These are phyloP conservation scores for Hypoxylon perforatum DNA, from an alignment of 495 filamentous ascomycete species.

Conservation along the genomic window DNA sequence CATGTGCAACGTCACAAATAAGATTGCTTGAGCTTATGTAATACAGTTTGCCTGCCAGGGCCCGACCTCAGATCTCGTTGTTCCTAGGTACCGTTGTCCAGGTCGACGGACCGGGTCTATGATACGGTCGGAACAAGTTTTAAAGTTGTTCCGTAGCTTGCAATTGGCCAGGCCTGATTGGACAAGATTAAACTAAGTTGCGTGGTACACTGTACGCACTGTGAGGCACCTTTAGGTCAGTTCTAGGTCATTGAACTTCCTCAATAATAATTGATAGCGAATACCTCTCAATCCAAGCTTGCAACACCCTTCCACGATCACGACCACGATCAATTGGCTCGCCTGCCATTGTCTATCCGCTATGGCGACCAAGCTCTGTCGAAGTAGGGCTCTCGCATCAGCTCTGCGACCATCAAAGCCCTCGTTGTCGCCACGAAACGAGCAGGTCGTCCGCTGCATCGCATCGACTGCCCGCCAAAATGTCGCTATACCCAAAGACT, in stretches of 20 bases:
- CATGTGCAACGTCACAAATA: conserved; percentile 40
- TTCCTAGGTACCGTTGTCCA: conserved; percentile 1
- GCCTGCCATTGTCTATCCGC: conserved; percentile 54
- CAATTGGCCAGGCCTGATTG: conserved; percentile 32
- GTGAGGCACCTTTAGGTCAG: conserved; percentile 16
- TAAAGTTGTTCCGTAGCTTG: conserved; percentile 38
- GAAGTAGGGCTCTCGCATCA: conserved; percentile 69
- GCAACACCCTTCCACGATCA: conserved; percentile 29
- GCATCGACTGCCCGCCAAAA: conserved; percentile 64
- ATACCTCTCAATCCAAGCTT: conserved; percentile 15
- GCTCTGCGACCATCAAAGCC: conserved; percentile 66
- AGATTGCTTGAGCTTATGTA: neutral
- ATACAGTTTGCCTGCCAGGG: neutral
- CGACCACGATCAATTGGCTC: conserved; percentile 56
- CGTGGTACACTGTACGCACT: conserved; percentile 14
- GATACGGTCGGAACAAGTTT: conserved; percentile 15
- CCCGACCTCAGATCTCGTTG: neutral
- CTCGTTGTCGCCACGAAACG: conserved; percentile 40
- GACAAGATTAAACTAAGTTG: conserved; percentile 24
- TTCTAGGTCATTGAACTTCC: conserved; percentile 21
- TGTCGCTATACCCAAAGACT: conserved; percentile 65
- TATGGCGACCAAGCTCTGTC: conserved; percentile 75
- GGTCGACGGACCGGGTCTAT: too few species aligned
- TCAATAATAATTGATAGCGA: conserved; percentile 39
- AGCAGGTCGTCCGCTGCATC: conserved; percentile 61